These are phyloP conservation scores for Stephania japonica DNA, from an alignment of 164 flowering plant genomes.

Conservation along the genomic window DNA sequence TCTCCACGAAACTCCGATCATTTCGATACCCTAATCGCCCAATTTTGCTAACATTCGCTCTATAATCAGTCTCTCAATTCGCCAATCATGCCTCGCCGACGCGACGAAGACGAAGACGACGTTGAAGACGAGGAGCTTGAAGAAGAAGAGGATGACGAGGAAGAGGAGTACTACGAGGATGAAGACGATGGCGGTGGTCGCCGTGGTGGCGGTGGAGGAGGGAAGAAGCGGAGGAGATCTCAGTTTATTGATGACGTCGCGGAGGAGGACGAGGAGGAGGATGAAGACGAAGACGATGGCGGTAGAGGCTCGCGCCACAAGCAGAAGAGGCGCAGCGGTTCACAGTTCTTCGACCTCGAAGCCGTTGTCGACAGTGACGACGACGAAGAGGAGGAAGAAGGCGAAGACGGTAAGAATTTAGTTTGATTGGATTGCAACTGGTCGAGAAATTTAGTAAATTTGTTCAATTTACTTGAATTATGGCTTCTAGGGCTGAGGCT, in stretches of 20 bases:
- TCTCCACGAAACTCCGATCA: not conserved
- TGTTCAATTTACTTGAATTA: no score
- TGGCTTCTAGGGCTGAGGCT: not conserved
- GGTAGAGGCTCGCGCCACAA: slow-evolving; percentile 14
- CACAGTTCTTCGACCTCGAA: slow-evolving; percentile 43
- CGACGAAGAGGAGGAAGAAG: slow-evolving; percentile 72
- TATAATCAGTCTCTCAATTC: not conserved
- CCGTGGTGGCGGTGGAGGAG: slow-evolving; percentile 18
- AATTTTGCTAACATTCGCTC: not conserved
- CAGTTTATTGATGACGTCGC: slow-evolving; percentile 69
- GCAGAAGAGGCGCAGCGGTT: slow-evolving; percentile 26
- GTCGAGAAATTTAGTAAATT: not conserved
- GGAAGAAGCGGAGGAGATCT: slow-evolving; percentile 47
- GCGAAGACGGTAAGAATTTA: slow-evolving; percentile 46
- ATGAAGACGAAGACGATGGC: slow-evolving; percentile 54
- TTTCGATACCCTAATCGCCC: not conserved
- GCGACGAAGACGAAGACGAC: slow-evolving; percentile 30
- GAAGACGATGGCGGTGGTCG: slow-evolving; percentile 26
- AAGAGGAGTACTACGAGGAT: slow-evolving; percentile 34
- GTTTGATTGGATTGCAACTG: not conserved
- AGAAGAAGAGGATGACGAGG: slow-evolving; percentile 23
- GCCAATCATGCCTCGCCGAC: slow-evolving; percentile 20
- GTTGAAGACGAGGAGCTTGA: slow-evolving; percentile 22
- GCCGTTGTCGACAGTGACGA: slow-evolving; percentile 53
- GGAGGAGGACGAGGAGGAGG: slow-evolving; percentile 71